Conservation (phyloP, 441 rosid species). For the Pelargonium citronellum region DNA sequence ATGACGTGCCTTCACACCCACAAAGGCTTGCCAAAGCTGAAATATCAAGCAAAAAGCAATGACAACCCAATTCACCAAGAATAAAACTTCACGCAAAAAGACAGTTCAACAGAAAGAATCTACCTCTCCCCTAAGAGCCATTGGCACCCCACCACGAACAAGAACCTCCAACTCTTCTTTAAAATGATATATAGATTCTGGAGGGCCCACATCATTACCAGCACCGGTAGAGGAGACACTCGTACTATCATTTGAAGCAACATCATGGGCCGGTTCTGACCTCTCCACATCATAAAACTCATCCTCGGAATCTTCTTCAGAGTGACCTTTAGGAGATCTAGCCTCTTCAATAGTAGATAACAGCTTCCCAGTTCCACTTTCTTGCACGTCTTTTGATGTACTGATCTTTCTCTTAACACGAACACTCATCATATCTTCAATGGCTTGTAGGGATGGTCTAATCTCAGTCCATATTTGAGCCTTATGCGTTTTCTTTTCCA, state of each 20-base stretch:
- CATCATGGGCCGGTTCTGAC: constrained; percentile 65
- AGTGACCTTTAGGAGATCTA: constrained; percentile 50
- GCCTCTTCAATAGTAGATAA: constrained; percentile 43
- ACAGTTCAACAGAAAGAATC: constrained; percentile 4
- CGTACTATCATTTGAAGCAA: constrained; percentile 41
- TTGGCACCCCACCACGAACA: constrained; percentile 96
- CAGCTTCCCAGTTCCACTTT: constrained; percentile 37
- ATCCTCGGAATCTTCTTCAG: constrained; percentile 89
- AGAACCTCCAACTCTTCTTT: constrained; percentile 96
- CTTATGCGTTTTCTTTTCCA: constrained; percentile 36
- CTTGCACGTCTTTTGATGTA: constrained; percentile 40
- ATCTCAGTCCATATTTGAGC: constrained; percentile 72
- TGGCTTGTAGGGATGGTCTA: constrained; percentile 60
- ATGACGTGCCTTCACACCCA: constrained; percentile 78
- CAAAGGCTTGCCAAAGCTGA: constrained; percentile 99
- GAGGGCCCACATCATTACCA: constrained; percentile 32
- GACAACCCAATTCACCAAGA: constrained; percentile 9
- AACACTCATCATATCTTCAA: constrained; percentile 77
- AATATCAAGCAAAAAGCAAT: constrained; percentile 27
- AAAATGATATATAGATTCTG: constrained; percentile 58
- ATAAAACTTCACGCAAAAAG: constrained; percentile 11
- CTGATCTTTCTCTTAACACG: constrained; percentile 60
- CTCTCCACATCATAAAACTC: constrained; percentile 90
- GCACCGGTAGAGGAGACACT: constrained; percentile 34
- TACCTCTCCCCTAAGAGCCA: constrained; percentile 99